Evolutionary conservation across 2,329 filamentous ascomycete genomes (phyloP), one percentile per base, ranked within the genome.

Genomic region (Talaromyces sp.): DNA sequence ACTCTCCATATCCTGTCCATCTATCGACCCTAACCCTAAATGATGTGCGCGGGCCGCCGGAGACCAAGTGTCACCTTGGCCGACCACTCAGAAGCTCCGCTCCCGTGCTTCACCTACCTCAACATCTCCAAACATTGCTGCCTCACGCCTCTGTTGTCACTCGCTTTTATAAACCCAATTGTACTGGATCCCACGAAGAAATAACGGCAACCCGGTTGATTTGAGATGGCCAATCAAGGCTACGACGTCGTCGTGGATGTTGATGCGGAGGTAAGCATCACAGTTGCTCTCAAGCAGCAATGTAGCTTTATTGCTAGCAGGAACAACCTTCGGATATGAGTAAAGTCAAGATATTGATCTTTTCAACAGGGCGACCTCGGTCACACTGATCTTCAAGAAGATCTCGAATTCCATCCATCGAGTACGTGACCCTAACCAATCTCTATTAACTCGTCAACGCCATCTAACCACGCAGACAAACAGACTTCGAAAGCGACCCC

Each of bases 161-260:
- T 38, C 53, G n/a, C 31, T 56, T 34, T 8, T 7, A 54, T 34
- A 49, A n/a, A 10, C 15, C 13, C 8, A 19, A 54, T 3, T 15
- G 31, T 11, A 27, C 31, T 31, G 27, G 19, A 54, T 54, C 8
- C 7, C 7, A 6, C n/a, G 15, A 31, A 31, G 49, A 19, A 54
- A 10, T 17, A 11, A 31, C 49, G 19, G 27, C 6, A 15, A 34
- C 11, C 3, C 13, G 11, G 34, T 29, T 29, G 17, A 54, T 45
- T 17, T 36, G 34, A 66, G 13, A 93, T 93, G 91, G 87, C 91
- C 65, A 91, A 91, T 78, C 86, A 91, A 75, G 93, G 93, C 72
- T 99, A 99, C 79, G 95, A 99, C 83, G 95, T 96, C 68, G 94
- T 99, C 70, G 95, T 99, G 67, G 95, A 99, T 74, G 90, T 98